These are phyloP conservation scores for Acanthamoeba sp. DNA, from an alignment of 208 protist genomes.

Conservation along the genomic window DNA sequence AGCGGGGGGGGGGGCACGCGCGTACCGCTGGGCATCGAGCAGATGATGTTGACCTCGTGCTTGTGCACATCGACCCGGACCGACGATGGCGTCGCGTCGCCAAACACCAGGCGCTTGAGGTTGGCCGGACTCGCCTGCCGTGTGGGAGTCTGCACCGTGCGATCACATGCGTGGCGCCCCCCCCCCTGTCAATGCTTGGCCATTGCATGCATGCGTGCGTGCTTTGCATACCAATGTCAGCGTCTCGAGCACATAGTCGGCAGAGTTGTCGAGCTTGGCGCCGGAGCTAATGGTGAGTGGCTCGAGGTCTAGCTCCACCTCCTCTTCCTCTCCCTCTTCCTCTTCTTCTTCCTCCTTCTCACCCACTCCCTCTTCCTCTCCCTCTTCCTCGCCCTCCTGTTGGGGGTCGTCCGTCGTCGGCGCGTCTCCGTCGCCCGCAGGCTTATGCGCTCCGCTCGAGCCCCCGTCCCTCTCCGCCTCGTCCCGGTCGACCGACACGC, in stretches of 20 bases:
- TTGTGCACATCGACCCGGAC: background rate
- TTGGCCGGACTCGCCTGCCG: background rate
- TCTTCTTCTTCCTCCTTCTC: background rate
- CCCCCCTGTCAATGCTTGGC: too few relatives aligned
- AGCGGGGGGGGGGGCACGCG: background rate
- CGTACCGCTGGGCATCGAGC: background rate
- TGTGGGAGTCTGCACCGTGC: background rate
- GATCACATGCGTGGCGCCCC: too few relatives aligned
- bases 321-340: background rate
- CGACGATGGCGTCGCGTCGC: background rate
- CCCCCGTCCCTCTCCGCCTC: too few relatives aligned
- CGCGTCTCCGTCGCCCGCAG: too few relatives aligned
- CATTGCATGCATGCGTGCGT: too few relatives aligned
- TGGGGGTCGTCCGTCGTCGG: too few relatives aligned
- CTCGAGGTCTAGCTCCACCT: background rate
- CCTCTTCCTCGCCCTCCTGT: too few relatives aligned
- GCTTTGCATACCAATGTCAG: too few relatives aligned
- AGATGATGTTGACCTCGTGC: background rate
- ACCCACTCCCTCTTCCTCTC: background rate
- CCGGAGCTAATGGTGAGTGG: background rate
- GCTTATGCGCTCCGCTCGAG: too few relatives aligned
- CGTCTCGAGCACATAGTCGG: too few relatives aligned
- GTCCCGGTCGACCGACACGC: too few relatives aligned
- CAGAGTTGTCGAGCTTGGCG: too few relatives aligned
- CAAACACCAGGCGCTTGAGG: background rate